Base-by-base conservation (phyloP, 352 stramenopile species). In the Pythium angustatum region DNA sequence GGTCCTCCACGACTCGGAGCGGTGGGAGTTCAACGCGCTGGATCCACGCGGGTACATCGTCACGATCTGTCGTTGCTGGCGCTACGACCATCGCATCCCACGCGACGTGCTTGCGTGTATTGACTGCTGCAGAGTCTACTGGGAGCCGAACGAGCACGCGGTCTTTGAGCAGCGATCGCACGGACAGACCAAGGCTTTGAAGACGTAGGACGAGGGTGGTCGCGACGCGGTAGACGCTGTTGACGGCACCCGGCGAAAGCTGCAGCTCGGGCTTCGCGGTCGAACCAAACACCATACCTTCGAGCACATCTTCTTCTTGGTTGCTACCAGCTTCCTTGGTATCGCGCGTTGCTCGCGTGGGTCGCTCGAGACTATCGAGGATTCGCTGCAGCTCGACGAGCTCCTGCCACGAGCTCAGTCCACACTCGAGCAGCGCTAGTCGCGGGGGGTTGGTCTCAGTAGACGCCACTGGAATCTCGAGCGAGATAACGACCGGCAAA, bases 191-290 rank as follows among this genome's bases (percentile, higher is more conserved):
- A 0, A 69, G 72, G 44, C 83, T 92, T 28, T 72, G 73, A 1
- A 85, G 44, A 38, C 73, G 73, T 41, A 90, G 51, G 51, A 76
- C 56, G 15, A 87, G 60, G 34, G 50, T 64, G 12, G 57, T 87
- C 19, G 76, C 59, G 19, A 88, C 84, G 26, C 28, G 62, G 76
- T 81, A 86, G 40, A 88, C 21, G 33, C 36, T 56, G 53, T 90
- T 73, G 22, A 80, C 67, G 0, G 80, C 66, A 21, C 41, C 34
- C 17, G 67, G 31, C 1, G 30, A 31, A 15, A 87, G 76, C 38
- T 65, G 30, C 40, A 89, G 58, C 36, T 68, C 64, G 0, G 53
- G 53, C 57, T 84, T 61, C 12, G 51, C 40, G 19, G 28, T 75
- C 57, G 38, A 72, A 54, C 21, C 44, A 33, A 28, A 87, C 33